These are phyloP conservation scores for Sporothrix inflata DNA, from an alignment of 2,329 filamentous ascomycete genomes.

Conservation along the genomic window DNA sequence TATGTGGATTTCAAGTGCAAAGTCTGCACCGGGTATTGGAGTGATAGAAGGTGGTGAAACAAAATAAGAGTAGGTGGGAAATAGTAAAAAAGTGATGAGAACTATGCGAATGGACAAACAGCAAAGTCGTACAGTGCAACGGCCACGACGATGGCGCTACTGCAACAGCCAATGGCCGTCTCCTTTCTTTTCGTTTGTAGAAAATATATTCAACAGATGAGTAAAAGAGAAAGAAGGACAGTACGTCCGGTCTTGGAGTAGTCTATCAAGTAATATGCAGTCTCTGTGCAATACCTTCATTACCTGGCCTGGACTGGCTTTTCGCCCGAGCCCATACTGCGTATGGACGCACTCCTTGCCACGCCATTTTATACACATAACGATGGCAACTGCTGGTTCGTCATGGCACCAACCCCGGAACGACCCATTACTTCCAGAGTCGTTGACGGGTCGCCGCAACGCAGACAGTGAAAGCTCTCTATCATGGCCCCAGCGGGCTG, in stretches of 20 bases:
- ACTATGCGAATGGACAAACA: background rate
- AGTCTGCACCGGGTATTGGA: background rate
- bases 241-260: background rate
- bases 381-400: background rate
- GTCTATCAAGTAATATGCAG: background rate
- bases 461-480: background rate
- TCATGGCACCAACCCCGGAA: background rate
- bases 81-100: background rate
- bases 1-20: background rate
- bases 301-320: background rate
- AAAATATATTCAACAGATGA: background rate
- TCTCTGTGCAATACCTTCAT: background rate
- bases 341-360: background rate
- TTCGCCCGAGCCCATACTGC: background rate
- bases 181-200: background rate
- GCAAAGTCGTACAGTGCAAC: background rate
- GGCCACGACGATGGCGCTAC: background rate
- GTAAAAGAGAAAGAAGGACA: background rate
- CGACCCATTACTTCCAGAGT: slow-evolving; percentile 26
- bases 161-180: background rate
- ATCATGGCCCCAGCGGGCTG: slow-evolving; percentile 20
- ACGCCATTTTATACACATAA: background rate
- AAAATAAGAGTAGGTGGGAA: background rate
- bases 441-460: background rate
- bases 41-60: background rate